These are phyloP conservation scores for Aspergillus jensenii DNA, from an alignment of 2,329 filamentous ascomycete genomes.

Conservation along the genomic window DNA sequence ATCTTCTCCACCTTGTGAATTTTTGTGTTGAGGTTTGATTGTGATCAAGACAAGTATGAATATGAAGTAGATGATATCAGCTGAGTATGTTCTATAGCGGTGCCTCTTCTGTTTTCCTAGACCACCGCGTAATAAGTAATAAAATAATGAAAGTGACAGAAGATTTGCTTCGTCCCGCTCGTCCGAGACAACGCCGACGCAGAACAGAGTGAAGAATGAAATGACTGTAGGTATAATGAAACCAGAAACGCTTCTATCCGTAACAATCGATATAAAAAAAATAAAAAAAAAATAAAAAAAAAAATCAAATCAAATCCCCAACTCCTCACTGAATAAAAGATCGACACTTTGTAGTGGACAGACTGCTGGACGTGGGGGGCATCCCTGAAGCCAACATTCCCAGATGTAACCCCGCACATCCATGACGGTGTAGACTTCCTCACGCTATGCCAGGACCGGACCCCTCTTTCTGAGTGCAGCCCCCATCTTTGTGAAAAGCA, in stretches of 20 bases:
- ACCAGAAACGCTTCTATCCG: not conserved
- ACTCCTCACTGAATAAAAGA: not conserved
- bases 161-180: not conserved
- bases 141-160: not conserved
- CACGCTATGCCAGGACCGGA: too few relatives aligned
- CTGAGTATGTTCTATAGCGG: not conserved
- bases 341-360: too few relatives aligned
- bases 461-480: not conserved
- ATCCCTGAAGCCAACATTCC: not conserved
- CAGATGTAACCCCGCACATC: not conserved
- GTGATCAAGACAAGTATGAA: not conserved
- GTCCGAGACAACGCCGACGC: not conserved
- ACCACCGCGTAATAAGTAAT: not conserved
- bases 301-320: not conserved
- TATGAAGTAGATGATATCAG: not conserved
- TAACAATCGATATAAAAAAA: not conserved
- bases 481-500: not conserved
- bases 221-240: not conserved
- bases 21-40: not conserved
- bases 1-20: too few relatives aligned
- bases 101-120: not conserved
- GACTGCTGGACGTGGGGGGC: too few relatives aligned
- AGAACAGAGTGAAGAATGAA: not conserved
- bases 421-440: not conserved
- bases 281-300: too few relatives aligned